These are phyloP conservation scores for Lasiosphaeria miniovina DNA, from an alignment of 495 filamentous ascomycete genomes.

Conservation along the genomic window DNA sequence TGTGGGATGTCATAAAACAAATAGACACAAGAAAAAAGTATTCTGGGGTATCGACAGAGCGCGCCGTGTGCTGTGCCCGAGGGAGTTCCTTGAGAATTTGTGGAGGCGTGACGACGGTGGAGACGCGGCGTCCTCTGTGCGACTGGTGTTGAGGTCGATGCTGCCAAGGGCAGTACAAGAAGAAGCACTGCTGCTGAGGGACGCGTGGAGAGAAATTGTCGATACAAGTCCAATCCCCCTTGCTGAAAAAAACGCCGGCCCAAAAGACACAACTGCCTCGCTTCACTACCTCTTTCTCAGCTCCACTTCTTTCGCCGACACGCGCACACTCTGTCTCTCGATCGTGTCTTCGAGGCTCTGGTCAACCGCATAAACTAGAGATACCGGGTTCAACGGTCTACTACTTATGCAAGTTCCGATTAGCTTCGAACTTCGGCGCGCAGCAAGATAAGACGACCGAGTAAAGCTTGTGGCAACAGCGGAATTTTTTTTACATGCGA, in stretches of 20 bases:
- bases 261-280: conserved; percentile 3
- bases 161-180: too few species aligned
- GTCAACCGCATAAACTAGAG: conserved; percentile 11
- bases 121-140: background rate
- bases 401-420: conserved; percentile 23
- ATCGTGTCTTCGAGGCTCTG: conserved; percentile 4
- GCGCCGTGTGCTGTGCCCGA: too few species aligned
- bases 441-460: conserved; percentile 20
- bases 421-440: conserved; percentile 21
- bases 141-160: background rate
- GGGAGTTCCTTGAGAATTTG: background rate
- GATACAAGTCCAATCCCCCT: background rate
- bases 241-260: conserved; percentile 2
- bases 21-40: background rate
- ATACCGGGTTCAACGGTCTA: conserved; percentile 18
- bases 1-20: conserved; percentile 4
- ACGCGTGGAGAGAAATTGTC: background rate
- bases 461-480: background rate
- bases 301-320: conserved; percentile 5
- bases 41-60: background rate
- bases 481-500: too few species aligned
- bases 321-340: conserved; percentile 3
- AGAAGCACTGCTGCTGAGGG: background rate
- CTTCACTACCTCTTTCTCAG: background rate
- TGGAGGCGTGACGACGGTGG: background rate